Base-by-base conservation (phyloP, 148 eudicot genomes). In the Persicaria tinctoria region DNA sequence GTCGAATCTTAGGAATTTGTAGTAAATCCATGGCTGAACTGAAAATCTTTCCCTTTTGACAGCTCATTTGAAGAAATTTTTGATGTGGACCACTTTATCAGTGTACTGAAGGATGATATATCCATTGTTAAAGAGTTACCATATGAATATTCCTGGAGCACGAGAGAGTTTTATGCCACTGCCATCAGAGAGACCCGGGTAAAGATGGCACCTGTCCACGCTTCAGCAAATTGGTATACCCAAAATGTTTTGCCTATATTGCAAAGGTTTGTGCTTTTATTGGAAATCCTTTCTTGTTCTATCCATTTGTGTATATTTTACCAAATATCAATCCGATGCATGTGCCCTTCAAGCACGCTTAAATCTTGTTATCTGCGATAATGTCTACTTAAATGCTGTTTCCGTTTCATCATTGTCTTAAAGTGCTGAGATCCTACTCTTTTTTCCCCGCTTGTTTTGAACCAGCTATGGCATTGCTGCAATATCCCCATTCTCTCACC, bases 71-170 rank as follows among this genome's bases (percentile, higher is more conserved):
- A 76, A 78, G 97, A 95, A 23, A 95, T 95, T 50, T 95, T 92
- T 82, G 99, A 95, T 74, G 97, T 95, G 81, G 94, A 90, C 78
- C 97, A 92, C 92, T 95, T 95, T 75, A 95, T 95, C 73, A 79
- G 86, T 70, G 90, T 78, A 60, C 76, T 95, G 78, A 95, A 92
- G 85, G 89, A 90, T 85, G 99, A 95, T 60, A 80, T 95, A 57
- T 76, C 88, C 70, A 88, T 95, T 46, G 90, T 95, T 46, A 92
- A 82, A 78, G 96, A 92, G 83, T 81, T 95, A 70, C 99, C 99
- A 3, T 86, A 86, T 51, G 94, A 90, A 74, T 95, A 85, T 80
- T 78, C 89, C 12, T 92, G 99, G 99, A 92, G 99, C 81, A 92
- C 99, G n/a, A 84, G 97, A 74, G 97, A 85, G 78, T 95, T 92